These are phyloP conservation scores for Stipa capillata DNA, from an alignment of 176 grass and related monocot genomes.

Conservation along the genomic window DNA sequence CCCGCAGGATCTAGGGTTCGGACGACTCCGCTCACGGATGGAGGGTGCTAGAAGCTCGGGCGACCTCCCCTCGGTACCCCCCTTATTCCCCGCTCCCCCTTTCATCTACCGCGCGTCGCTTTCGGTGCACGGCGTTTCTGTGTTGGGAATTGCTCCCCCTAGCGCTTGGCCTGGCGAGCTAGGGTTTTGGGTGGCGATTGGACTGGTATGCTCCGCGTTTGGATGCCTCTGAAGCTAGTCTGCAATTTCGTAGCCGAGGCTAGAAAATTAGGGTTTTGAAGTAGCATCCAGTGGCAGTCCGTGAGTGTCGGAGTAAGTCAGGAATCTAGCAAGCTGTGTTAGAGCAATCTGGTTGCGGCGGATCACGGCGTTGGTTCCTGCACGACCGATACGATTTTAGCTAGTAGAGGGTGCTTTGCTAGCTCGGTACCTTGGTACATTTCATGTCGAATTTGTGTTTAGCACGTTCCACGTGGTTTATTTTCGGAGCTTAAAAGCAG, in stretches of 20 bases:
- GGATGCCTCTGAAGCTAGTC: background rate
- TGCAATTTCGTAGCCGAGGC: background rate
- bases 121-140: background rate
- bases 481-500: background rate
- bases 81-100: background rate
- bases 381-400: background rate
- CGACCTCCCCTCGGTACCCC: slow-evolving; percentile 64
- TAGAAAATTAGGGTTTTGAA: slow-evolving; percentile 42
- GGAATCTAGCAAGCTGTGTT: background rate
- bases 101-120: background rate
- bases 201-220: background rate
- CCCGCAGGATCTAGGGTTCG: slow-evolving; percentile 89
- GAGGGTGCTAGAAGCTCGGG: slow-evolving; percentile 86
- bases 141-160: background rate
- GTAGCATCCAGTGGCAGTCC: background rate
- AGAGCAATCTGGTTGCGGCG: background rate
- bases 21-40: slow-evolving; percentile 88
- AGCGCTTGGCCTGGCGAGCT: background rate
- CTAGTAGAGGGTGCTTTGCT: background rate
- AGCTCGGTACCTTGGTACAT: background rate
- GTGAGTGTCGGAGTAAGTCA: background rate
- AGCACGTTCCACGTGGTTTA: background rate
- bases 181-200: slow-evolving; percentile 23
- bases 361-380: background rate
- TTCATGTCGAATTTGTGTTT: background rate